Evolutionary conservation across 345 rosid species (phyloP).

Genomic region (Populus ilicifolia): DNA sequence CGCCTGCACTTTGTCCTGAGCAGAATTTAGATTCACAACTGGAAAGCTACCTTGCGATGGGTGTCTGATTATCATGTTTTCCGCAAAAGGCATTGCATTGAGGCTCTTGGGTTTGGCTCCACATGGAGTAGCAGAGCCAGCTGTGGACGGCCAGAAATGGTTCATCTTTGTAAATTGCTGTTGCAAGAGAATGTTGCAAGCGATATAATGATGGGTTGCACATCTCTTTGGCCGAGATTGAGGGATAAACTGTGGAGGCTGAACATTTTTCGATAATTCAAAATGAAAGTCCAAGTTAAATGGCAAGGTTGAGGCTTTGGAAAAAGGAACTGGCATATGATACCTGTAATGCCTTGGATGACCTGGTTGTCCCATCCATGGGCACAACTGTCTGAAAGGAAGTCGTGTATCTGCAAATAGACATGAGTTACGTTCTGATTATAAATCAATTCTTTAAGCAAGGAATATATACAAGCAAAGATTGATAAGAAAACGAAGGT

Average conservation of each 20-base stretch:
- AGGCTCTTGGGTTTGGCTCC: conserved; percentile 31
- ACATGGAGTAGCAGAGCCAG: conserved; percentile 10
- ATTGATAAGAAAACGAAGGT: conserved; percentile 6
- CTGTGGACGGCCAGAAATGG: conserved; percentile 30
- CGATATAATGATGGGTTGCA: conserved; percentile 51
- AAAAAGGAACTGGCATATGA: neutral
- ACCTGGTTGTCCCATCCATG: conserved; percentile 27
- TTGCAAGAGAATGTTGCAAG: conserved; percentile 46
- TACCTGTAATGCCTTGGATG: conserved; percentile 40
- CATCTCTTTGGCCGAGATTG: conserved; percentile 53
- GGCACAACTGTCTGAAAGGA: conserved; percentile 31
- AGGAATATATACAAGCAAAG: neutral
- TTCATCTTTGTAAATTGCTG: conserved; percentile 45
- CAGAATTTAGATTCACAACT: conserved; percentile 25
- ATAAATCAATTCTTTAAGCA: neutral
- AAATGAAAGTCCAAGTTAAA: neutral
- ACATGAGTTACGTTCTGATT: neutral
- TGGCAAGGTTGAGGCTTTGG: neutral
- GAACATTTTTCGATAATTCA: conserved; percentile 11
- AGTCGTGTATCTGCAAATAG: conserved; percentile 34
- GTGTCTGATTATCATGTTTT: conserved; percentile 22
- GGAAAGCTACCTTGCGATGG: conserved; percentile 20
- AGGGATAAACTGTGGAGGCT: conserved; percentile 25
- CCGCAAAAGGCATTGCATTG: conserved; percentile 12
- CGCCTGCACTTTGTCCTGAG: conserved; percentile 32